Evolutionary conservation across 176 grass and related monocot genomes (phyloP).

Genomic region (Lolium multiflorum): DNA sequence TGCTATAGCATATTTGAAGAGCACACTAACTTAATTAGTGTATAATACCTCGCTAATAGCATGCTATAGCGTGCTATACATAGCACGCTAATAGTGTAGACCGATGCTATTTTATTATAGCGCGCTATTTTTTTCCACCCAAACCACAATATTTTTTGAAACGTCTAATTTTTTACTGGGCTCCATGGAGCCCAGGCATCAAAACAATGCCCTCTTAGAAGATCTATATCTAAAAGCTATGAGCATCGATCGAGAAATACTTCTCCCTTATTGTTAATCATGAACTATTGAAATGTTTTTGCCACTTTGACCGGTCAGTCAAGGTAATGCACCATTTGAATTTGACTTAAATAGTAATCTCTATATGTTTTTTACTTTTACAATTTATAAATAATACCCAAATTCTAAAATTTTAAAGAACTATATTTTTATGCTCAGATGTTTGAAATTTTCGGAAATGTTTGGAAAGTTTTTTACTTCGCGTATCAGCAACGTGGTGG

Average conservation of each 20-base stretch:
- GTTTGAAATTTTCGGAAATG: not conserved
- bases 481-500: too few species aligned
- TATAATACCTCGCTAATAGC: too few species aligned
- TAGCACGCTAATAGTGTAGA: not conserved
- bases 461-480: too few species aligned
- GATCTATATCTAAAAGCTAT: not conserved
- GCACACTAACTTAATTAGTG: too few species aligned
- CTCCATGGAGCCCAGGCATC: too few species aligned
- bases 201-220: not conserved
- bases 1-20: too few species aligned
- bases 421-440: not conserved
- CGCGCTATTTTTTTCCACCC: not conserved
- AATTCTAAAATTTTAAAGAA: not conserved
- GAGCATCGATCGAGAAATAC: not conserved
- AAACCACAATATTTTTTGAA: too few species aligned
- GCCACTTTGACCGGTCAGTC: not conserved
- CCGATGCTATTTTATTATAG: not conserved
- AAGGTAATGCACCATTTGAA: not conserved
- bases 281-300: not conserved
- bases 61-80: too few species aligned
- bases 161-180: too few species aligned
- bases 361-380: not conserved
- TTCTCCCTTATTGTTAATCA: not conserved
- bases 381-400: not conserved
- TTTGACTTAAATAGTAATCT: not conserved